Evolutionary conservation across 2,329 filamentous ascomycete genomes (phyloP).

Genomic region (Dactylellina cionopaga): DNA sequence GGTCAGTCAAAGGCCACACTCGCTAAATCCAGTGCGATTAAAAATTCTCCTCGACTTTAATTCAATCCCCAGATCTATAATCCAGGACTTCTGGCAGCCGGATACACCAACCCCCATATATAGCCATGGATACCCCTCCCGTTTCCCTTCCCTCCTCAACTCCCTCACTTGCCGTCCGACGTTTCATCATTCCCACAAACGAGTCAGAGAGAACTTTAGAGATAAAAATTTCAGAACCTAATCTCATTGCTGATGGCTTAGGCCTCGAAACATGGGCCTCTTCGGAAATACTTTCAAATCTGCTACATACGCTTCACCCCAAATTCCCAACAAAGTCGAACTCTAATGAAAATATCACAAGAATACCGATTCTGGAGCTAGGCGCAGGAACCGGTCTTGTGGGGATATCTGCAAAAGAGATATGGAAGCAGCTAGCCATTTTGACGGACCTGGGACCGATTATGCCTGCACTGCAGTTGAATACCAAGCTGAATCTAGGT

Average conservation of each 20-base stretch:
- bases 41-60: no score
- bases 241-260: constrained; percentile 59
- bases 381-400: constrained; percentile 61
- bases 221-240: constrained; percentile 43
- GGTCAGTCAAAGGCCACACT: no score
- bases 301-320: constrained; percentile 58
- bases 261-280: constrained; percentile 61
- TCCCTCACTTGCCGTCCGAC: background rate
- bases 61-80: no score
- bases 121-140: no score
- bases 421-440: constrained; percentile 58
- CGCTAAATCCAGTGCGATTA: no score
- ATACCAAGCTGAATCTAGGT: constrained; percentile 58
- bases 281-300: constrained; percentile 59
- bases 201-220: background rate
- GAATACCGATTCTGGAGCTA: constrained; percentile 59
- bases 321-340: constrained; percentile 32
- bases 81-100: no score
- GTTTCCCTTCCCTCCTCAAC: no score
- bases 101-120: no score
- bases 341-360: constrained; percentile 28
- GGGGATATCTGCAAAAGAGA: constrained; percentile 59
- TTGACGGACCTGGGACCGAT: constrained; percentile 60
- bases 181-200: constrained; percentile 2
- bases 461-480: constrained; percentile 58